Evolutionary conservation across 2,329 filamentous ascomycete species (phyloP).

Genomic region (Ilyonectria destructans): DNA sequence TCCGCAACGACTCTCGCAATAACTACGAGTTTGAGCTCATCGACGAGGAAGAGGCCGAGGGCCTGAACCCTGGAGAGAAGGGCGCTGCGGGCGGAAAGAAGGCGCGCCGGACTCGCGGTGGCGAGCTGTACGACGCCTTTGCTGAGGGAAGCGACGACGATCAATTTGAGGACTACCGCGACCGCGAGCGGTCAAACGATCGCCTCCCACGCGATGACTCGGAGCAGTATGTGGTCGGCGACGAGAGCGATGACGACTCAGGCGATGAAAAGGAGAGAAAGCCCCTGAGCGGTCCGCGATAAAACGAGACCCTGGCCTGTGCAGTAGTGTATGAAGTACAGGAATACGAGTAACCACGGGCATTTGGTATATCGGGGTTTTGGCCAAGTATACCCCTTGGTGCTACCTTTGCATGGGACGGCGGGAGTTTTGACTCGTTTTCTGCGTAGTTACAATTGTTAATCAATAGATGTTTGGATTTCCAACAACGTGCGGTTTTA

Average conservation of each 20-base stretch:
- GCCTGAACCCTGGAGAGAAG: slow-evolving; percentile 66
- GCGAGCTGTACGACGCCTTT: slow-evolving; percentile 98
- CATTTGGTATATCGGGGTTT: slow-evolving; percentile 26
- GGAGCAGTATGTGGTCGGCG: slow-evolving; percentile 67
- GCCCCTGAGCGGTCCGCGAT: slow-evolving; percentile 44
- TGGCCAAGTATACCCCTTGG: slow-evolving; percentile 17
- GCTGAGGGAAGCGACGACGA: slow-evolving; percentile 86
- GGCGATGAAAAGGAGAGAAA: slow-evolving; percentile 49
- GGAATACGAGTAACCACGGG: slow-evolving; percentile 15
- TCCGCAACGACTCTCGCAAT: slow-evolving; percentile 82
- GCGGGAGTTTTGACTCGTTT: slow-evolving; percentile 43
- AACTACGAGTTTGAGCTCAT: slow-evolving; percentile 96
- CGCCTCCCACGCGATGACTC: slow-evolving; percentile 55
- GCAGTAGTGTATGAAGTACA: slow-evolving; percentile 18
- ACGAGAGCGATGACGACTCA: slow-evolving; percentile 55
- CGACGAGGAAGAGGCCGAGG: slow-evolving; percentile 82
- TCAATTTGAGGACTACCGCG: slow-evolving; percentile 63
- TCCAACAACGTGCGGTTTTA: not conserved
- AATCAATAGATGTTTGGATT: slow-evolving; percentile 24
- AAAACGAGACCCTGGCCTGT: slow-evolving; percentile 3
- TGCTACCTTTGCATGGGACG: slow-evolving; percentile 44
- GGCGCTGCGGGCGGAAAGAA: slow-evolving; percentile 61
- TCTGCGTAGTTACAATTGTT: slow-evolving; percentile 31
- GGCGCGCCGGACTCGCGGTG: slow-evolving; percentile 75
- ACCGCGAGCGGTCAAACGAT: slow-evolving; percentile 57